Conservation (phyloP, 305 asterid genomes). For the Fraxinus floribunda region DNA sequence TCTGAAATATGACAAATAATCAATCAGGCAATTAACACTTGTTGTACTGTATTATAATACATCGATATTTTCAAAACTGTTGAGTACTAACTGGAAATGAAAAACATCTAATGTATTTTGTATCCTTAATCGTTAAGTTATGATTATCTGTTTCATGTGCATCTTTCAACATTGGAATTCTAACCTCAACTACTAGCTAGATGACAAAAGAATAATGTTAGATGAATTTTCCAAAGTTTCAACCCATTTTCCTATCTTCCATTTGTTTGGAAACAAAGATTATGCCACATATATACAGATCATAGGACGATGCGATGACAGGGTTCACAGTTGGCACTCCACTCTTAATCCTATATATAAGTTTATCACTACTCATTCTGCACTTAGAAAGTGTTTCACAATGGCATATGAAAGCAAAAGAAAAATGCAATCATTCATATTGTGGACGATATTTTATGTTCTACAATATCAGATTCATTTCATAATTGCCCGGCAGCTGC, state of each 20-base stretch:
- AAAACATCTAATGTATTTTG: not conserved
- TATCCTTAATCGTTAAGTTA: not conserved
- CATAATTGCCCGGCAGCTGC: not conserved
- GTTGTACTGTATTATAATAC: not conserved
- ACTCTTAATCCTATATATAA: not conserved
- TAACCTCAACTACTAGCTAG: not conserved
- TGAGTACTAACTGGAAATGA: not conserved
- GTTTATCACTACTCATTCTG: not conserved
- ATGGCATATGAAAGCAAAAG: not conserved
- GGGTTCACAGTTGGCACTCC: not conserved
- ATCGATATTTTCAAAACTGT: not conserved
- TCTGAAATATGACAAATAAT: not conserved
- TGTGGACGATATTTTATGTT: not conserved
- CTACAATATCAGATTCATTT: not conserved
- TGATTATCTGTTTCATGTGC: not conserved
- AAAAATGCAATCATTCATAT: not conserved
- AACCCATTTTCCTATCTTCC: not conserved
- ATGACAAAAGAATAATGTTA: not conserved
- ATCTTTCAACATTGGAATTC: not conserved
- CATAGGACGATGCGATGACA: not conserved
- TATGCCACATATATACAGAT: not conserved
- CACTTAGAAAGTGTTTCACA: not conserved
- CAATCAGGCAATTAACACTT: not conserved
- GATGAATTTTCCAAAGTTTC: not conserved
- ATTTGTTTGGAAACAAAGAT: not conserved